Evolutionary conservation across 306 rosid species (phyloP).

Genomic region (Cucumis cinereus): DNA sequence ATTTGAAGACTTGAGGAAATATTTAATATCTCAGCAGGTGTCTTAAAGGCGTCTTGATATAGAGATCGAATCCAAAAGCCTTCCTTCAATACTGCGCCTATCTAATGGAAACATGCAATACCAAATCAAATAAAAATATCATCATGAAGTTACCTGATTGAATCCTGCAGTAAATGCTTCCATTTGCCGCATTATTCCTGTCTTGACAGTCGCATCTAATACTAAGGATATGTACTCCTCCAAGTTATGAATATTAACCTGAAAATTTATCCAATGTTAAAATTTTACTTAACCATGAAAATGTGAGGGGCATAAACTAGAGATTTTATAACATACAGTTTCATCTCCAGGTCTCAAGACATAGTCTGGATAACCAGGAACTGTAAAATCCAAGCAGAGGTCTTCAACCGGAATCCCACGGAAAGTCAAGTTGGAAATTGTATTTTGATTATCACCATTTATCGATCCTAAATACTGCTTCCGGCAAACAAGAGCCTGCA

Average conservation of each 20-base stretch:
- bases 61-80: not conserved
- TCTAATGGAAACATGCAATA: not conserved
- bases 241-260: slow-evolving; percentile 85
- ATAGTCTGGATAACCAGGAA: slow-evolving; percentile 90
- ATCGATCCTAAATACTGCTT: slow-evolving; percentile 45
- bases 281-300: not conserved
- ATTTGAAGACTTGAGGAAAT: not conserved
- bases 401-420: slow-evolving; percentile 77
- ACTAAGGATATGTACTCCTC: slow-evolving; percentile 79
- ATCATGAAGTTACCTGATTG: slow-evolving; percentile 56
- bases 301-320: not conserved
- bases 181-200: slow-evolving; percentile 69
- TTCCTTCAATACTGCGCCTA: not conserved
- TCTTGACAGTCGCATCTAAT: slow-evolving; percentile 80
- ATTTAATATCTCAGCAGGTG: not conserved
- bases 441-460: slow-evolving; percentile 24
- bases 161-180: slow-evolving; percentile 94
- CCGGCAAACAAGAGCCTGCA: slow-evolving; percentile 64
- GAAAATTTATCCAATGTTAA: slow-evolving; percentile 8
- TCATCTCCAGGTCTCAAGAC: slow-evolving; percentile 74
- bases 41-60: not conserved
- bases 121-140: not conserved
- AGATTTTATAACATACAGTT: slow-evolving; percentile 32
- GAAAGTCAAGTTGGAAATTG: slow-evolving; percentile 30
- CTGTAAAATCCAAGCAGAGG: slow-evolving; percentile 73